Percentiles rank a stretch among this genome's conserved stretches.
Evolutionary conservation across 2,329 filamentous ascomycete species (phyloP).

Genomic region (Sclerotinia nivalis): DNA sequence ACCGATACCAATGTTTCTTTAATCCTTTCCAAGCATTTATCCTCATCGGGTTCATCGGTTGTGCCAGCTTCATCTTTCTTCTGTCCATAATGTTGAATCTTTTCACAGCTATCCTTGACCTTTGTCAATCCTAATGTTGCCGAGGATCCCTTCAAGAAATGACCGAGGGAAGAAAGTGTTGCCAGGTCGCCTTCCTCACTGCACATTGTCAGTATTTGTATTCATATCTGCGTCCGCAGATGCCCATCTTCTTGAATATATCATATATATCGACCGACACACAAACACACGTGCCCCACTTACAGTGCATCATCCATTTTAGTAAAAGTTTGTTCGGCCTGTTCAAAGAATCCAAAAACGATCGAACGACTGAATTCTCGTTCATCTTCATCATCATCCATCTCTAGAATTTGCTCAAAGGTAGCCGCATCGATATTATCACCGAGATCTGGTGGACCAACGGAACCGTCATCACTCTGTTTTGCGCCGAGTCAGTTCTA

Average conservation of each 20-base stretch:
- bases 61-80: slow-evolving; percentile 76
- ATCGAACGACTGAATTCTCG: slow-evolving; percentile 87
- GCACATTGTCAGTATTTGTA: slow-evolving; percentile 19
- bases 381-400: slow-evolving; percentile 89
- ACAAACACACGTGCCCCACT: slow-evolving; percentile 46
- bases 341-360: slow-evolving; percentile 89
- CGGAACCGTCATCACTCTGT: slow-evolving; percentile 42
- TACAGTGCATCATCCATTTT: slow-evolving; percentile 85
- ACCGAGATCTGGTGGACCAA: slow-evolving; percentile 56
- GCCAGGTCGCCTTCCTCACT: slow-evolving; percentile 69
- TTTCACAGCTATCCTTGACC: slow-evolving; percentile 90
- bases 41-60: slow-evolving; percentile 63
- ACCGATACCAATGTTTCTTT: slow-evolving; percentile 67
- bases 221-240: slow-evolving; percentile 21
- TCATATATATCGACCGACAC: slow-evolving; percentile 19
- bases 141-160: slow-evolving; percentile 97
- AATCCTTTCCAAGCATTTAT: slow-evolving; percentile 69
- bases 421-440: slow-evolving; percentile 77
- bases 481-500: slow-evolving; percentile 24
- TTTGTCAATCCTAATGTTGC: slow-evolving; percentile 89
- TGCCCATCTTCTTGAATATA: neutral
- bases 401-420: slow-evolving; percentile 95
- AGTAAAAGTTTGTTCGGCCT: slow-evolving; percentile 81
- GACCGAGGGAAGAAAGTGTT: slow-evolving; percentile 80
- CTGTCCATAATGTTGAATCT: slow-evolving; percentile 91